A percentile compares a stretch with the other conserved stretches of the same genome.
phyloP scores from a whole-genome alignment of 176 grass and related monocot species.

The Musa acuminata region DNA sequence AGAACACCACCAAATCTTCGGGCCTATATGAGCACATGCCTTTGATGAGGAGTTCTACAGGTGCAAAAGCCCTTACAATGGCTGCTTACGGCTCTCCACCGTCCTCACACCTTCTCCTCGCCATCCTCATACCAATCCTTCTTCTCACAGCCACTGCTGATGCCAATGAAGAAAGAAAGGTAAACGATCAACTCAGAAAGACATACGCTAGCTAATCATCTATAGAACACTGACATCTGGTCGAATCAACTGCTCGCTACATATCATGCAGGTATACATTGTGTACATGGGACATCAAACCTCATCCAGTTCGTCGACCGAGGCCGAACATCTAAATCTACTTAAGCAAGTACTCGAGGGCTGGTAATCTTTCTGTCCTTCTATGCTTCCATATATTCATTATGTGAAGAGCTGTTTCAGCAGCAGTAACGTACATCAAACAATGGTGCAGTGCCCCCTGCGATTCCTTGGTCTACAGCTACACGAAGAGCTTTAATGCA shows the following conservation, averaged over 20 bases:
- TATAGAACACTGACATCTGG: not conserved
- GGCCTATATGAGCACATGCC: not conserved
- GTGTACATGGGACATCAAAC: constrained; percentile 30
- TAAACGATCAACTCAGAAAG: not conserved
- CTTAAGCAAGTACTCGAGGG: constrained; percentile 17
- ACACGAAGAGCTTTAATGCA: constrained; percentile 30
- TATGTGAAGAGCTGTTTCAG: not conserved
- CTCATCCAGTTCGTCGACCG: not conserved
- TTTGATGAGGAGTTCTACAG: not conserved
- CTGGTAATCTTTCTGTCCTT: constrained; percentile 10
- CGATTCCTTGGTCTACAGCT: constrained; percentile 31
- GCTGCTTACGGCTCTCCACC: not conserved
- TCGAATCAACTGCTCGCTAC: not conserved
- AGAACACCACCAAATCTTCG: not conserved
- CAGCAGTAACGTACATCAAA: not conserved
- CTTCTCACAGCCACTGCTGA: not conserved
- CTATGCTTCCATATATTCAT: not conserved
- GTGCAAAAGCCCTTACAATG: not conserved
- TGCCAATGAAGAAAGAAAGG: constrained; percentile 8
- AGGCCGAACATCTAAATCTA: constrained; percentile 6
- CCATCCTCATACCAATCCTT: not conserved
- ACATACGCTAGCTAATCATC: not conserved
- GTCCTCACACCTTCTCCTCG: not conserved
- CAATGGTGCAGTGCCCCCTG: constrained; percentile 16
- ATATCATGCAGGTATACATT: constrained; percentile 22